Conservation (phyloP, 2,329 filamentous ascomycete genomes). For the Monilinia laxa region DNA sequence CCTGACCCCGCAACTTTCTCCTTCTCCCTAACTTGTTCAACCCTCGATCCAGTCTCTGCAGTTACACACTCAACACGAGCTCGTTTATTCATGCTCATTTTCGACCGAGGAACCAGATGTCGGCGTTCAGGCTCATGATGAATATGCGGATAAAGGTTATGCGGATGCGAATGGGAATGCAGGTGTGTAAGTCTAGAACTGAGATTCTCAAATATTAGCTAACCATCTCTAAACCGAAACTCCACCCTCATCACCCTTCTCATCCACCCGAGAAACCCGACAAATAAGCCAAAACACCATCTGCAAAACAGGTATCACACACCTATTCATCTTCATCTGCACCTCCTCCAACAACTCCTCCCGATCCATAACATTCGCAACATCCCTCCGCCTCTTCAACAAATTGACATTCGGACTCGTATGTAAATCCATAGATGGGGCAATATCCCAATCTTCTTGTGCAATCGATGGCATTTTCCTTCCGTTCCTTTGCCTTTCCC, state of each 20-base stretch:
- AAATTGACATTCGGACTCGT: slow-evolving; percentile 14
- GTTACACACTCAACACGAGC: slow-evolving; percentile 9
- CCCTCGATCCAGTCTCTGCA: neutral
- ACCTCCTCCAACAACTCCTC: slow-evolving; percentile 7
- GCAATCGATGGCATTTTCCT: slow-evolving; percentile 35
- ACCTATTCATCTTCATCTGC: slow-evolving; percentile 27
- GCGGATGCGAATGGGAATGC: neutral
- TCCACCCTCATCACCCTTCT: neutral
- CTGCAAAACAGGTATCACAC: neutral
- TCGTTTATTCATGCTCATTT: slow-evolving; percentile 16
- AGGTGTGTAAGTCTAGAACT: slow-evolving; percentile 14
- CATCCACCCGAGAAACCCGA: too few relatives aligned
- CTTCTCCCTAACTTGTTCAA: neutral
- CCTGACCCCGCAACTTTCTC: neutral
- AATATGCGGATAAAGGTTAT: neutral
- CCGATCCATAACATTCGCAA: slow-evolving; percentile 8
- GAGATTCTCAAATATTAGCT: neutral
- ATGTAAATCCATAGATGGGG: slow-evolving; percentile 17
- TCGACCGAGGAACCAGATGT: slow-evolving; percentile 13
- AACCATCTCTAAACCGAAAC: neutral
- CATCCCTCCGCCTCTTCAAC: slow-evolving; percentile 34
- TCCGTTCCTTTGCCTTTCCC: neutral
- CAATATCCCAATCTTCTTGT: slow-evolving; percentile 26
- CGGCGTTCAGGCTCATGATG: slow-evolving; percentile 13
- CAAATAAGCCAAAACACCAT: neutral